Evolutionary conservation across 352 stramenopile species (phyloP).

Genomic region (Paralagenidium karlingii): DNA sequence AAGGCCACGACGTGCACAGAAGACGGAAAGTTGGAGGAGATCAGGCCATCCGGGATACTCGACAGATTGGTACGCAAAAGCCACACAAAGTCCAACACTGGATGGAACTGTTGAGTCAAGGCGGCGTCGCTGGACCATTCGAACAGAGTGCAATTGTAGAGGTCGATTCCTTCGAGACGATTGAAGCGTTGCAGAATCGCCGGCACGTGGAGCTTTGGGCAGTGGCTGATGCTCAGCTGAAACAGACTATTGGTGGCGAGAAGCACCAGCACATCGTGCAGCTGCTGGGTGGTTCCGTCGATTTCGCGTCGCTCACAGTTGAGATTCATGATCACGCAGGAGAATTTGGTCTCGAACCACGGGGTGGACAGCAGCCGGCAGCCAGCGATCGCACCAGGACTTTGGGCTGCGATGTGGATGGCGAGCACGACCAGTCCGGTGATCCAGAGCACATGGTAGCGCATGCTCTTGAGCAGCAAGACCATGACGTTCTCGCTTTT

Average conservation of each 20-base stretch:
- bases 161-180: slow-evolving; percentile 2
- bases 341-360: slow-evolving; percentile 2
- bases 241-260: neutral
- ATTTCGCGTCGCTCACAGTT: slow-evolving; percentile 6
- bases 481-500: too few species aligned
- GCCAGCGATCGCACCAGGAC: too few species aligned
- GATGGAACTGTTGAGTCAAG: neutral
- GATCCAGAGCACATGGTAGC: too few species aligned
- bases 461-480: too few species aligned
- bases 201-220: slow-evolving; percentile 1
- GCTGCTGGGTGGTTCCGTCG: too few species aligned
- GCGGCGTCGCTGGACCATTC: slow-evolving; percentile 2
- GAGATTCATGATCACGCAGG: slow-evolving; percentile 6
- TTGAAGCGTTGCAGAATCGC: neutral
- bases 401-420: too few species aligned
- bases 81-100: slow-evolving; percentile 3
- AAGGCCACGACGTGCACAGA: too few species aligned
- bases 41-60: slow-evolving; percentile 1
- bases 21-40: too few species aligned
- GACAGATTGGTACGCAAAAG: slow-evolving; percentile 5
- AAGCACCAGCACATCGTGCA: too few species aligned
- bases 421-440: too few species aligned
- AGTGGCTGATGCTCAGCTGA: slow-evolving; percentile 3
- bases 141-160: slow-evolving; percentile 5
- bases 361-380: too few species aligned